Conservation (phyloP, 371 early-diverging fungal species). For the Syncephalastrum racemosum region DNA sequence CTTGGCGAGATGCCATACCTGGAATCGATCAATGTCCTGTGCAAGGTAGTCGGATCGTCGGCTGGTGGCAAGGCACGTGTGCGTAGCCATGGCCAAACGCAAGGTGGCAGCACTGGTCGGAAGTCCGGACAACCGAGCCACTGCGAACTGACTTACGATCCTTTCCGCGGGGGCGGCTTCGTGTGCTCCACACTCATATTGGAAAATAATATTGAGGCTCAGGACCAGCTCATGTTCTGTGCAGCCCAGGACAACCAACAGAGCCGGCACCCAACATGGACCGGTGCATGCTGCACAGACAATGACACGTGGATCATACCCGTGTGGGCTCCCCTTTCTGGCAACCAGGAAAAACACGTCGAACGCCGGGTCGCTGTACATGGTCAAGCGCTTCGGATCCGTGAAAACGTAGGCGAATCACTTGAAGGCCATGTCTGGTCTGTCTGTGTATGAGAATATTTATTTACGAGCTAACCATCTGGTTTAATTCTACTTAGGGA, state of each 20-base stretch:
- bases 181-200: conserved; percentile 24
- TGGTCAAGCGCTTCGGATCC: conserved; percentile 14
- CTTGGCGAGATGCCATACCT: conserved; percentile 38
- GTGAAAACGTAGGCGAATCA: conserved; percentile 41
- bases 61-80: conserved; percentile 14
- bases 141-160: conserved; percentile 24
- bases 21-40: conserved; percentile 23
- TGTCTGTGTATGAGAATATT: background rate
- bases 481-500: conserved; percentile 28
- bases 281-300: conserved; percentile 12
- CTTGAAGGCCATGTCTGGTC: conserved; percentile 52
- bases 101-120: conserved; percentile 11
- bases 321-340: conserved; percentile 33
- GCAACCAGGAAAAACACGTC: conserved; percentile 12
- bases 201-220: background rate
- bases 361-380: conserved; percentile 24
- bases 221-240: conserved; percentile 18
- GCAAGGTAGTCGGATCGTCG: background rate
- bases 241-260: conserved; percentile 5
- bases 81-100: background rate
- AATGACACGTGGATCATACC: conserved; percentile 35
- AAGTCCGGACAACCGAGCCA: conserved; percentile 2
- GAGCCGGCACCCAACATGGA: conserved; percentile 24
- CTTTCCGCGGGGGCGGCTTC: conserved; percentile 33
- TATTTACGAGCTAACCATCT: conserved; percentile 1